Conservation (phyloP, 176 grass and related monocot genomes). For the Canna indica region DNA sequence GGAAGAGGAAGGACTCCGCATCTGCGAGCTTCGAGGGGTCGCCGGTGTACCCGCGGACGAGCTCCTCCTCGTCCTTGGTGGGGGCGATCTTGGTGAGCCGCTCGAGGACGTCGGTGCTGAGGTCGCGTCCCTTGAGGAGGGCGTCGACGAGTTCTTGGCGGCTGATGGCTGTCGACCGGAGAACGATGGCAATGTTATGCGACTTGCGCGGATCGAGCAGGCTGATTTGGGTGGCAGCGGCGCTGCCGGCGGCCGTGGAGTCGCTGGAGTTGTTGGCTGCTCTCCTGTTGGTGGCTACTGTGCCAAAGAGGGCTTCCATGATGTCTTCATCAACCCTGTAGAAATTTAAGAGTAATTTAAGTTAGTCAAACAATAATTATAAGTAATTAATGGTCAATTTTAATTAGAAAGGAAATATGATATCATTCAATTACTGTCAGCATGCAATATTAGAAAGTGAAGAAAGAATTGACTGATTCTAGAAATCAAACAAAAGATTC, state of each 20-base stretch:
- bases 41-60: conserved; percentile 59
- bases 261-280: conserved; percentile 26
- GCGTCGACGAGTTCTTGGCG: conserved; percentile 35
- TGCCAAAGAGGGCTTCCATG: conserved; percentile 1
- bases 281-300: neutral
- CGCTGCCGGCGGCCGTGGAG: conserved; percentile 11
- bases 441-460: no score
- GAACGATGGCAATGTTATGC: conserved; percentile 88
- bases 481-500: no score
- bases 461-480: no score
- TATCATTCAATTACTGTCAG: no score
- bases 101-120: conserved; percentile 64
- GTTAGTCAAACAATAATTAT: neutral
- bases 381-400: neutral
- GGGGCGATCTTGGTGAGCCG: conserved; percentile 53
- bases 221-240: conserved; percentile 37
- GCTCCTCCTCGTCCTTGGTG: conserved; percentile 59
- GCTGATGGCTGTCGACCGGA: conserved; percentile 44
- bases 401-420: no score
- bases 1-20: conserved; percentile 58
- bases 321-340: conserved; percentile 4
- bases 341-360: neutral
- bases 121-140: conserved; percentile 12
- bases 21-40: conserved; percentile 55
- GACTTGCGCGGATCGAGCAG: conserved; percentile 79